Conservation (phyloP, 2,329 filamentous ascomycete genomes). For the Colletotrichum sp. region DNA sequence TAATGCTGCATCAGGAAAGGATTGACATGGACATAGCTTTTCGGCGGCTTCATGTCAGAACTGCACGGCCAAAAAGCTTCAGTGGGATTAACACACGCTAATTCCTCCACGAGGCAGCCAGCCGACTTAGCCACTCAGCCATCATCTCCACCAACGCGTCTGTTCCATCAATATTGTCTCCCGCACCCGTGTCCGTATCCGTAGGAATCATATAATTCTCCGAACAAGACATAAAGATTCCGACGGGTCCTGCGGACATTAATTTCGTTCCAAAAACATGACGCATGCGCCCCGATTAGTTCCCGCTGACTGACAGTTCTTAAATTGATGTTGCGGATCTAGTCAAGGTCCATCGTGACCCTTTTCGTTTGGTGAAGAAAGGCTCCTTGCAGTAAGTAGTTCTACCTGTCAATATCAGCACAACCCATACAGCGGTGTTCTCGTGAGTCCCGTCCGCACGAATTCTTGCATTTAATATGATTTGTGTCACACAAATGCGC, state of each 20-base stretch:
- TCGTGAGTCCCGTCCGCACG: not conserved
- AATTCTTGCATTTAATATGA: not conserved
- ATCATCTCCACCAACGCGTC: not conserved
- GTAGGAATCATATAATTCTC: not conserved
- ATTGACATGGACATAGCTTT: not conserved
- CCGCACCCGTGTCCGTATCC: not conserved
- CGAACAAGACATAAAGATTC: not conserved
- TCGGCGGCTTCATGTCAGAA: not conserved
- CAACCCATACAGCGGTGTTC: not conserved
- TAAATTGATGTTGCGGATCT: not conserved
- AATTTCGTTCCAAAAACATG: not conserved
- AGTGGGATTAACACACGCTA: not conserved
- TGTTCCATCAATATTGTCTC: not conserved
- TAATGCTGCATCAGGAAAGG: not conserved
- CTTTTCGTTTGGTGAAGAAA: not conserved
- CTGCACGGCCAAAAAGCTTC: not conserved
- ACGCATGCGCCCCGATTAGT: fast-evolving
- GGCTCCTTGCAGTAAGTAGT: not conserved
- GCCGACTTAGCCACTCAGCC: not conserved
- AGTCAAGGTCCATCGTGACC: not conserved
- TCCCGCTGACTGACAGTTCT: not conserved
- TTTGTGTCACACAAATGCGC: not conserved
- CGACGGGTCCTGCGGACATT: not conserved
- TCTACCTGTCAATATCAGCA: not conserved
- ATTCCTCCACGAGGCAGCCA: not conserved